Evolutionary conservation across 2,329 filamentous ascomycete genomes (phyloP).

Genomic region (Shiraia sp.): DNA sequence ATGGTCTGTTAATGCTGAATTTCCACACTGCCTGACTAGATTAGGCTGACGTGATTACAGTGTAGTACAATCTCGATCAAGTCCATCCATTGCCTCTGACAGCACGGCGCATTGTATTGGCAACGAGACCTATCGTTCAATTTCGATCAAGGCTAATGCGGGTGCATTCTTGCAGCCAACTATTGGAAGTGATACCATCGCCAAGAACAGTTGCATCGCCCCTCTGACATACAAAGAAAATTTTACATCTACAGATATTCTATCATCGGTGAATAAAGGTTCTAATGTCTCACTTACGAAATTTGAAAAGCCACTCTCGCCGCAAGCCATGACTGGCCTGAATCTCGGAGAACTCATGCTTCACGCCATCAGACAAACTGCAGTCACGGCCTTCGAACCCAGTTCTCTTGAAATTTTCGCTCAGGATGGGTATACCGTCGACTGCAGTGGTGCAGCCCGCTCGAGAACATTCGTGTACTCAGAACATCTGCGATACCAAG

Average conservation of each 20-base stretch:
- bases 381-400: slow-evolving; percentile 10
- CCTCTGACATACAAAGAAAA: neutral
- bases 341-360: slow-evolving; percentile 12
- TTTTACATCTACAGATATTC: neutral
- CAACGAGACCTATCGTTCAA: neutral
- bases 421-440: slow-evolving; percentile 15
- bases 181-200: neutral
- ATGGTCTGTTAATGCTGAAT: slow-evolving; percentile 2
- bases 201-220: neutral
- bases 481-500: slow-evolving; percentile 4
- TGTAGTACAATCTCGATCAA: neutral
- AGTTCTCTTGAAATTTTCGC: slow-evolving; percentile 16
- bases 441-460: slow-evolving; percentile 11
- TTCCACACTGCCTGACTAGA: neutral
- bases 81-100: neutral
- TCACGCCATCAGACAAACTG: slow-evolving; percentile 9
- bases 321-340: neutral
- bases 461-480: slow-evolving; percentile 15
- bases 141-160: neutral
- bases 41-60: neutral
- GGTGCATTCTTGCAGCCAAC: neutral
- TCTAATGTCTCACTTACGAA: no score
- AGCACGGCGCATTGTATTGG: neutral
- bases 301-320: neutral
- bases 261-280: no score